phyloP scores from a whole-genome alignment of 2,329 filamentous ascomycete species.

The Xylaria hypoxylon region DNA sequence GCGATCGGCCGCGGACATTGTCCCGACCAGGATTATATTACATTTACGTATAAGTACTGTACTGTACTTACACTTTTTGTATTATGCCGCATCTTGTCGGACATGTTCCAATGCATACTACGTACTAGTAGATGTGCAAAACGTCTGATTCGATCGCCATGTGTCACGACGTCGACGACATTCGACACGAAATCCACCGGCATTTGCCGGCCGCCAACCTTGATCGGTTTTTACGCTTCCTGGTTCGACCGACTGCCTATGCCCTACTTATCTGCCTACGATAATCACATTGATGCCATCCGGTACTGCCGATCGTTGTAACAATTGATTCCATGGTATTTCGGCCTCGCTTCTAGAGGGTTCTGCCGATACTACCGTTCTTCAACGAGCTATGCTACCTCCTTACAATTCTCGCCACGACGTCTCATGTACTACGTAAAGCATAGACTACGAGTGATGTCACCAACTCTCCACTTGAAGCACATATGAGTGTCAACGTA shows the following conservation, averaged over 20 bases:
- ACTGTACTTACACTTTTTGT: background rate
- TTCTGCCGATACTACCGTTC: conserved; percentile 15
- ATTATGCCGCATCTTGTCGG: conserved; percentile 9
- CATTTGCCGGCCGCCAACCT: conserved; percentile 28
- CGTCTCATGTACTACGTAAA: background rate
- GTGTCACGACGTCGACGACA: conserved; percentile 34
- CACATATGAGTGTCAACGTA: background rate
- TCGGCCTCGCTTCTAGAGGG: conserved; percentile 27
- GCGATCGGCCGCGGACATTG: conserved; percentile 21
- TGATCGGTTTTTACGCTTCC: conserved; percentile 8
- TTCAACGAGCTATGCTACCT: background rate
- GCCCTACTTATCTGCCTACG: too few relatives aligned
- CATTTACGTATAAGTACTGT: too few relatives aligned
- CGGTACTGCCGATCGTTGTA: conserved; percentile 23
- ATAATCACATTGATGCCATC: conserved; percentile 12
- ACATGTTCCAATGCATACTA: conserved; percentile 18
- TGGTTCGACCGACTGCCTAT: conserved; percentile 4
- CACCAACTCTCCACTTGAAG: conserved; percentile 1
- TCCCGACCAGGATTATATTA: background rate
- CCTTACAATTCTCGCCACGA: background rate
- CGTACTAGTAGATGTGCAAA: conserved; percentile 10
- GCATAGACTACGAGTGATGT: background rate
- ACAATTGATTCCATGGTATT: conserved; percentile 1
- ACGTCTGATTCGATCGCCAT: conserved; percentile 36
- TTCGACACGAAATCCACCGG: conserved; percentile 27